A percentile compares a stretch with the other conserved stretches of the same genome.
Conservation (phyloP, 257 asterid species). For the Ocimum tenuiflorum region DNA sequence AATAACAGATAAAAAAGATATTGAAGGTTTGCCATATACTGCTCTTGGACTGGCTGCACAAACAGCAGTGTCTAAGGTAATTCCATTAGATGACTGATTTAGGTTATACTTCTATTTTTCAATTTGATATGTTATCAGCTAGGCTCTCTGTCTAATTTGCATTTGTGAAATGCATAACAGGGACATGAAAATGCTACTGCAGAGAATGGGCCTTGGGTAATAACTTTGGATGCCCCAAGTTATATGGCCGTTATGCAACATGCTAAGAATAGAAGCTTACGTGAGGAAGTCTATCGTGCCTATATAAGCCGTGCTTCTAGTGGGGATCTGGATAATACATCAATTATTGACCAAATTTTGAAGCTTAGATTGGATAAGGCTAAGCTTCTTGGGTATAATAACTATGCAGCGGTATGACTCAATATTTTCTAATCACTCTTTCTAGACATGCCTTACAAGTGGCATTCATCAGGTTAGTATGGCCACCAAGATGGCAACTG, state of each 20-base stretch:
- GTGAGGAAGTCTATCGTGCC: constrained; percentile 96
- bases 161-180: constrained; percentile 33
- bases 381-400: constrained; percentile 88
- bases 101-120: background rate
- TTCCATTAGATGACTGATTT: background rate
- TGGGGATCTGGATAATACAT: constrained; percentile 83
- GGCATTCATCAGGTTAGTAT: constrained; percentile 69
- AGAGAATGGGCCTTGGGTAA: constrained; percentile 89
- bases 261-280: constrained; percentile 70
- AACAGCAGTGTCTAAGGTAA: constrained; percentile 91
- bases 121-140: constrained; percentile 9
- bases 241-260: constrained; percentile 83
- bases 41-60: constrained; percentile 98
- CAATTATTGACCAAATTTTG: constrained; percentile 73
- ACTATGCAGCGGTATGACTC: constrained; percentile 77
- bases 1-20: constrained; percentile 76
- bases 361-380: constrained; percentile 88
- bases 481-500: constrained; percentile 96
- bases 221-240: constrained; percentile 94
- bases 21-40: constrained; percentile 81
- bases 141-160: background rate
- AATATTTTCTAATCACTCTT: background rate
- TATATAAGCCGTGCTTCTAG: constrained; percentile 82
- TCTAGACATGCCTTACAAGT: constrained; percentile 22
- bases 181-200: constrained; percentile 95